Percentiles rank a stretch among this genome's conserved stretches.
These are phyloP conservation scores for Phialophora verrucosa DNA, from an alignment of 2,329 filamentous ascomycete genomes.

Conservation along the genomic window DNA sequence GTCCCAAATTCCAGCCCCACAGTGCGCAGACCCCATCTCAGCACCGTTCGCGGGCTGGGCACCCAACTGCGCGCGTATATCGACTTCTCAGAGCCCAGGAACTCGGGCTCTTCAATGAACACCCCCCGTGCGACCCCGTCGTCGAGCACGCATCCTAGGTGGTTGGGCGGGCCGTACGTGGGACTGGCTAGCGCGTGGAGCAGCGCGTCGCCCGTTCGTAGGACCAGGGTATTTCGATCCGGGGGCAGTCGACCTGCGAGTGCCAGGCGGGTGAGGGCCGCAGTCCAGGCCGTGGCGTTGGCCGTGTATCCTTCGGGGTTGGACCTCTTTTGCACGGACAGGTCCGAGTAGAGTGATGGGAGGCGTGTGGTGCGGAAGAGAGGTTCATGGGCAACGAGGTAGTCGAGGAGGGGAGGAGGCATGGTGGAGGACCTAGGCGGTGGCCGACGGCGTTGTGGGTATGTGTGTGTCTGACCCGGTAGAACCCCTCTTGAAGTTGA, in stretches of 20 bases:
- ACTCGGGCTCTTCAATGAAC: conserved; percentile 73
- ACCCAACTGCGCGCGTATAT: conserved; percentile 74
- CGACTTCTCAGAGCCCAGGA: conserved; percentile 68
- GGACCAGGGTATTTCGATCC: conserved; percentile 52
- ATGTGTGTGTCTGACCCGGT: background rate
- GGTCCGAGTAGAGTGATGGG: conserved; percentile 87
- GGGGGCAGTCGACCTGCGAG: conserved; percentile 65
- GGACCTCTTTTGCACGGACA: conserved; percentile 71
- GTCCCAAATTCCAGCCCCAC: conserved; percentile 63
- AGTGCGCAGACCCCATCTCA: conserved; percentile 77
- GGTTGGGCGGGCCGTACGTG: conserved; percentile 80
- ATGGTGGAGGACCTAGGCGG: background rate
- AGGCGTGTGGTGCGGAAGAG: conserved; percentile 65
- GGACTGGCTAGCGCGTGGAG: conserved; percentile 73
- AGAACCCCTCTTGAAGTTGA: background rate
- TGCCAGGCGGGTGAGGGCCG: conserved; percentile 72
- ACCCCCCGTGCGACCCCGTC: conserved; percentile 74
- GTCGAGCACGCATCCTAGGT: conserved; percentile 76
- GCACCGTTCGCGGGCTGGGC: conserved; percentile 70
- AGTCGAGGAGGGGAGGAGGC: conserved; percentile 31
- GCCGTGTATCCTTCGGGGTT: conserved; percentile 86
- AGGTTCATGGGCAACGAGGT: conserved; percentile 39
- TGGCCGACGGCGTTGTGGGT: background rate
- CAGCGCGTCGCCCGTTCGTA: conserved; percentile 66
- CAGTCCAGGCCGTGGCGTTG: conserved; percentile 79